Evolutionary conservation across 768 basidiomycete species (phyloP).

Genomic region (Cyathus striatus): DNA sequence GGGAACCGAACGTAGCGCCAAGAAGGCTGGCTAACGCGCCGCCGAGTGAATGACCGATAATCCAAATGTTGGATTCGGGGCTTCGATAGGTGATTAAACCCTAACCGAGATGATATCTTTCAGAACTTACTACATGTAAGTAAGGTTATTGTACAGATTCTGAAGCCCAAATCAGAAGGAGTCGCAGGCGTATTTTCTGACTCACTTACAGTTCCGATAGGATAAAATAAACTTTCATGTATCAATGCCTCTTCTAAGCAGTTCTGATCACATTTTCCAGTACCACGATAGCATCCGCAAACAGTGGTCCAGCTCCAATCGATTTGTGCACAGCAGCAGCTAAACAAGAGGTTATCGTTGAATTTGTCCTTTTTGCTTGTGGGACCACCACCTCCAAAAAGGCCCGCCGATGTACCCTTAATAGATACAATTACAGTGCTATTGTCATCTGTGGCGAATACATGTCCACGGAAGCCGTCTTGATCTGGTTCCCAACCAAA

Average conservation of each 20-base stretch:
- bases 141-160: slow-evolving; percentile 93
- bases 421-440: slow-evolving; percentile 81
- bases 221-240: slow-evolving; percentile 84
- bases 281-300: slow-evolving; percentile 80
- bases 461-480: slow-evolving; percentile 87
- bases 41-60: slow-evolving; percentile 71
- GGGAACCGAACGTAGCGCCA: slow-evolving; percentile 84
- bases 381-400: slow-evolving; percentile 71
- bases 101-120: no score
- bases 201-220: slow-evolving; percentile 74
- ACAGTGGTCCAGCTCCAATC: slow-evolving; percentile 95
- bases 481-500: slow-evolving; percentile 91
- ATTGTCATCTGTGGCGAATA: slow-evolving; percentile 84
- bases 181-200: background rate
- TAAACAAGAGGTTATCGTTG: slow-evolving; percentile 91
- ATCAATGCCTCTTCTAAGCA: slow-evolving; percentile 75
- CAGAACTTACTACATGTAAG: slow-evolving; percentile 68
- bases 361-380: slow-evolving; percentile 90
- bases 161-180: slow-evolving; percentile 17
- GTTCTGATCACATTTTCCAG: slow-evolving; percentile 75
- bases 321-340: slow-evolving; percentile 90
- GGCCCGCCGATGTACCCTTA: slow-evolving; percentile 86
- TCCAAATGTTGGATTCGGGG: slow-evolving; percentile 86
- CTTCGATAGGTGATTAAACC: no score
- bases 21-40: slow-evolving; percentile 77